A percentile compares a stretch with the other conserved stretches of the same genome.
Evolutionary conservation across 257 asterid genomes (phyloP).

Genomic region (Hygrophila difformis): DNA sequence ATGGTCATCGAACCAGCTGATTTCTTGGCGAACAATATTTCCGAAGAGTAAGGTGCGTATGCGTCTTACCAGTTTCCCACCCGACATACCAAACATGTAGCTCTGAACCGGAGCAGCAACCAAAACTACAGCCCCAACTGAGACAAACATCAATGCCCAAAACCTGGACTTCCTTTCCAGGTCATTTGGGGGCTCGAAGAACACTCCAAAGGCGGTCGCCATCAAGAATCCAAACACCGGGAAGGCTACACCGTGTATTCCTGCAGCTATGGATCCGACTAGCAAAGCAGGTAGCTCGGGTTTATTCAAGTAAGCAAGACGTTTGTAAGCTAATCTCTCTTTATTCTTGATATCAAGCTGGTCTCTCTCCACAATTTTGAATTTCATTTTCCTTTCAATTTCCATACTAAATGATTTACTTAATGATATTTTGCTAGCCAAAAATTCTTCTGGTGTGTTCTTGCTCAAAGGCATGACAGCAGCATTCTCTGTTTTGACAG

Average conservation of each 20-base stretch:
- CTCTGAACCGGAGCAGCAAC: constrained; percentile 28
- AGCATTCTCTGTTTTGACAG: constrained; percentile 1
- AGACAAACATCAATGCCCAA: constrained; percentile 36
- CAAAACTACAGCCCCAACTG: constrained; percentile 22
- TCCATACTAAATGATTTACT: no score
- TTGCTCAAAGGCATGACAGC: neutral
- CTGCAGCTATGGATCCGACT: constrained; percentile 30
- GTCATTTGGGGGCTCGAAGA: constrained; percentile 20
- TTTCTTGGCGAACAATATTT: constrained; percentile 34
- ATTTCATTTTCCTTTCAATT: neutral
- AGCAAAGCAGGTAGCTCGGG: constrained; percentile 32
- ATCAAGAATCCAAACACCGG: constrained; percentile 30
- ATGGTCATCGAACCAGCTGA: constrained; percentile 40
- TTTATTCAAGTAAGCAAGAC: constrained; percentile 23
- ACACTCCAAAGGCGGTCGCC: constrained; percentile 19
- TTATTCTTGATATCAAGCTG: neutral
- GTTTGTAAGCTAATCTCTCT: neutral
- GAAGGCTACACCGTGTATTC: constrained; percentile 22
- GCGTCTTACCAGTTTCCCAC: constrained; percentile 30
- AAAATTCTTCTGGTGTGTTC: neutral
- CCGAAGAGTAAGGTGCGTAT: constrained; percentile 26
- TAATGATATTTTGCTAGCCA: neutral
- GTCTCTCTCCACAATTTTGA: neutral
- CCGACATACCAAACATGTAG: constrained; percentile 37
- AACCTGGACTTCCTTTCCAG: constrained; percentile 27